phyloP scores from a whole-genome alignment of 2,329 filamentous ascomycete species.

The Cyclaneusma minus region DNA sequence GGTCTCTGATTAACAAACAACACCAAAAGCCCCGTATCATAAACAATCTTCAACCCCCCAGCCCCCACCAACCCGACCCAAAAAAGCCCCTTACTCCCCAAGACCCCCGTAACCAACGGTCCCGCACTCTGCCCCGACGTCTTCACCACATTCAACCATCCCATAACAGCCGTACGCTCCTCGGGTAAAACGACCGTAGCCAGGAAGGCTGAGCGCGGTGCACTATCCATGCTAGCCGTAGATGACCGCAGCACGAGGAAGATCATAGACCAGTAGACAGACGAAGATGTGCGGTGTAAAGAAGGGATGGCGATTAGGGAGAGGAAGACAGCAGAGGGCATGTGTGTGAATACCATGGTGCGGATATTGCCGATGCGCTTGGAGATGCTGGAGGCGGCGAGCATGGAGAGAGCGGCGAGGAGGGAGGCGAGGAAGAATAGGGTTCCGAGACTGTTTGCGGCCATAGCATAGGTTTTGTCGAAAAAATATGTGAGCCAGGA shows the following conservation, averaged over 20 bases:
- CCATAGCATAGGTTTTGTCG: constrained; percentile 28
- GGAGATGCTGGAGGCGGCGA: constrained; percentile 37
- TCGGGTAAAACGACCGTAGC: constrained; percentile 45
- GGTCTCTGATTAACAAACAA: constrained; percentile 25
- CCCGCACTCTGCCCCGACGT: constrained; percentile 47
- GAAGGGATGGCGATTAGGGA: constrained; percentile 44
- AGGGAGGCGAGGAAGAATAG: constrained; percentile 39
- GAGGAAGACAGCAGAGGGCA: constrained; percentile 52
- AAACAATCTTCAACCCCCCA: constrained; percentile 42
- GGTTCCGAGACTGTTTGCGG: constrained; percentile 33
- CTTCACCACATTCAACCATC: constrained; percentile 53
- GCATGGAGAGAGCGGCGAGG: constrained; percentile 32
- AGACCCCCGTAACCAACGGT: constrained; percentile 45
- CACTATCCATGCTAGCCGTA: constrained; percentile 53
- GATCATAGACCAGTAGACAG: too few relatives aligned
- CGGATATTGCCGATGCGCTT: constrained; percentile 44
- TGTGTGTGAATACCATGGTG: constrained; percentile 64
- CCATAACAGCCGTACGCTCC: constrained; percentile 60
- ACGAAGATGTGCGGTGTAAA: too few relatives aligned
- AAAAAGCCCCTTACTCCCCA: constrained; percentile 39
- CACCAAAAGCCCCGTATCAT: constrained; percentile 41
- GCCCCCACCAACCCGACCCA: constrained; percentile 49
- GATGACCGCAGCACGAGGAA: constrained; percentile 48
- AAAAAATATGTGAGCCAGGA: constrained; percentile 45
- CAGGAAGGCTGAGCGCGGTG: constrained; percentile 54